Evolutionary conservation across 345 rosid genomes (phyloP), one percentile per base, ranked within the genome.

Genomic region (Populus simonii): DNA sequence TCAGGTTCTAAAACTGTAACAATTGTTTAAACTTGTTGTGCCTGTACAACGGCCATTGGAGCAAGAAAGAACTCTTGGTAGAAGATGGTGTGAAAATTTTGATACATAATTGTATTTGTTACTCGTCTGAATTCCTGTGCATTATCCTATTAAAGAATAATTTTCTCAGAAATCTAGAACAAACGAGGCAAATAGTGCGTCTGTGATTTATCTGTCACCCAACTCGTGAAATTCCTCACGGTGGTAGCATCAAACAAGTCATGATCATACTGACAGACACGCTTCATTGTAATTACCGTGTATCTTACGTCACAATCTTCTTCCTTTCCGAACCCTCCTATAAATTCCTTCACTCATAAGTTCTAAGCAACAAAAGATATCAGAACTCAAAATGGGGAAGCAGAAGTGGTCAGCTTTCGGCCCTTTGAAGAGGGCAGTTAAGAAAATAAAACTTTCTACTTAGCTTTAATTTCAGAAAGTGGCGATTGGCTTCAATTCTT

Each of bases 1-100:
- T 81, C 89, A 8, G 75, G 74, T 47, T 78, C 69, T 16, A 85
- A 85, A 72, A 86, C 89, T 27, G 89, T 90, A 82, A 22, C 89
- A 91, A 57, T 80, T 93, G 87, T 79, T 77, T 75, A 83, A 75
- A 66, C 80, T 85, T 16, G 63, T 83, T 66, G 81, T 79, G 31
- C 83, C 83, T 78, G 59, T 25, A 1, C 47, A 79, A 15, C 77
- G 67, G 72, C n/a, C 75, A 74, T 76, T 80, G 5, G 82, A 72
- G 41, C 89, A 80, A 73, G 78, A 84, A 63, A 80, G 69, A 27
- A 62, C 41, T 20, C 38, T 23, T 41, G 35, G 68, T 57, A 72
- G 80, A 73, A 80, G 59, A 70, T 53, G 27, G 39, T 73, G 22
- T 13, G 6, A 38, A 2, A 20, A 73, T 16, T 43, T 51, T 72